Base-by-base conservation (phyloP, 2,329 filamentous ascomycete species). In the Monilinia aucupariae region DNA sequence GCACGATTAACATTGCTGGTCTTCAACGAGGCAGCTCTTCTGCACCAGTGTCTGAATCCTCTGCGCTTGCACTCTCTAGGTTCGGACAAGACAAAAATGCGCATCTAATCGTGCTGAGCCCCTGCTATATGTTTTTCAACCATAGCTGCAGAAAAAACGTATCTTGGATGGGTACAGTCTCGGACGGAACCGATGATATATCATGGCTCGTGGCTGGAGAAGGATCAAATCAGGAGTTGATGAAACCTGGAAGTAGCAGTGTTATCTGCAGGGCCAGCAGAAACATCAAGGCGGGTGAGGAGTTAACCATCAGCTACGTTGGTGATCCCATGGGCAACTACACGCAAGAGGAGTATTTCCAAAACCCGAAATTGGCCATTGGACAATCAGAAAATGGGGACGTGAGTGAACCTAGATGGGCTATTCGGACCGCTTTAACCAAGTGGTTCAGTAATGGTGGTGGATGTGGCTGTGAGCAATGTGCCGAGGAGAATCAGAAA, bases 111-210 rank as follows among this genome's bases (percentile, higher is more conserved):
- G 65, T 55, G 7, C 17, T 73, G 5, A 71, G 69, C 48, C 64
- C 67, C 0, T 66, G 69, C 22, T 73, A 72, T 43, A 53, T 73
- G 0, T 72, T 73, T 55, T 67, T 73, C 39, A 73, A 73, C 22
- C 71, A 73, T 54, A 67, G 63, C 12, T 73, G 71, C 56, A 32
- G 64, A 7, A 67, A 67, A 0, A 73, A 72, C 37, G 55, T 70
- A 2, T 53, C n/a, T 3, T 73, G 71, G 71, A 65, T 67, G 20
- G 66, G 68, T 4, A 62, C 65, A 8, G 50, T 61, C 3, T 60
- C 63, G 0, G 37, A 65, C 17, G 58, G 52, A 12, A 34, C 50
- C 2, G 61, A 66, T 0, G 51, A 53, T 4, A 51, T 69, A 20
- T 17, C 32, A 0, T 59, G 55, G 61, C 39, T 68, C 10, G 30